phyloP scores from a whole-genome alignment of 257 asterid species.

The Primulina eburnea region DNA sequence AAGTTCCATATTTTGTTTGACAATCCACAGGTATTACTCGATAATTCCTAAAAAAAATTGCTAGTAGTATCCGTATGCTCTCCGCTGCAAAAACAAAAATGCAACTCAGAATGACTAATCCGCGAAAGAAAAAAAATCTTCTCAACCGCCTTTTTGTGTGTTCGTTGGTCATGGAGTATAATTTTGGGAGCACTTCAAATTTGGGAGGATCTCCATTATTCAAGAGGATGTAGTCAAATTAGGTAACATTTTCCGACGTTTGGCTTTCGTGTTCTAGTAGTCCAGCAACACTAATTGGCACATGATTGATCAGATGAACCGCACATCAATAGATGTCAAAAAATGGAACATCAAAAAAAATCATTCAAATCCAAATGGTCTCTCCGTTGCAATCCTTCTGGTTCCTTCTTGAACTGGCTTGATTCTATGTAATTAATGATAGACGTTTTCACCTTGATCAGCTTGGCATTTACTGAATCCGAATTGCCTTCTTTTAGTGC shows the following conservation, averaged over 20 bases:
- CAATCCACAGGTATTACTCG: not conserved
- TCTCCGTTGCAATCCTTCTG: constrained; percentile 57
- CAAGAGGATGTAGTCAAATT: not conserved
- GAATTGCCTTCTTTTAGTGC: constrained; percentile 48
- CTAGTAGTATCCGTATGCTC: no score
- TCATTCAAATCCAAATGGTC: constrained; percentile 36
- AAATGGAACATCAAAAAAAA: constrained; percentile 9
- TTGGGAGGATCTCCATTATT: not conserved
- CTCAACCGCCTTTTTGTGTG: not conserved
- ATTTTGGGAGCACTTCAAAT: not conserved
- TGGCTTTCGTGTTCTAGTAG: not conserved
- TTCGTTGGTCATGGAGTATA: not conserved
- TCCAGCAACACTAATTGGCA: not conserved
- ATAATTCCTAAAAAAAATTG: no score
- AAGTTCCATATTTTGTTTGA: no score
- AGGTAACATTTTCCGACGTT: not conserved
- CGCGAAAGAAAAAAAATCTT: not conserved
- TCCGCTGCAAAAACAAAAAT: not conserved
- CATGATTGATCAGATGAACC: not conserved
- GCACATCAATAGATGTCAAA: not conserved
- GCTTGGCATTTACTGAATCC: constrained; percentile 35
- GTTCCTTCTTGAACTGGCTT: constrained; percentile 54
- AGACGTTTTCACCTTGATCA: constrained; percentile 35
- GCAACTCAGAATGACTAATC: not conserved
- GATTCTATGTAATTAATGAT: constrained; percentile 55